Percentiles rank a stretch among this genome's conserved stretches.
Evolutionary conservation across 805 yeast genomes (phyloP).

Genomic region (Kregervanrija delftensis): DNA sequence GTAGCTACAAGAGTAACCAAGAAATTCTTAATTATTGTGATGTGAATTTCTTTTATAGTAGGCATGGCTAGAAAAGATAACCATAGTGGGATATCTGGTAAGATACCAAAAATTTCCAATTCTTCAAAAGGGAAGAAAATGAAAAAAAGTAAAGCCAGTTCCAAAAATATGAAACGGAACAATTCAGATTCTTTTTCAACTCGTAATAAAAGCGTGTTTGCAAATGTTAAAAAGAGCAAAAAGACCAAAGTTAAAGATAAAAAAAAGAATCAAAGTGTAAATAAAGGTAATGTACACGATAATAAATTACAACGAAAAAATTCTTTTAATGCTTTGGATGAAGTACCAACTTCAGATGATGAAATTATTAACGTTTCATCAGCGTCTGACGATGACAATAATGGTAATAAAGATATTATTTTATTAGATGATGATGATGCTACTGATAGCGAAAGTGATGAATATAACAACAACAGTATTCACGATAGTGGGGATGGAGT

Average conservation of each 20-base stretch:
- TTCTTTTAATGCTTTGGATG: constrained; percentile 8
- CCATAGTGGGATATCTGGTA: no score
- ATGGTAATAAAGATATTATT: constrained; percentile 8
- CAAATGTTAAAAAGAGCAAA: constrained; percentile 1
- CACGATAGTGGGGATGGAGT: constrained; percentile 2
- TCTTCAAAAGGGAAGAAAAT: no score
- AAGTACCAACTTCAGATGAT: constrained; percentile 2
- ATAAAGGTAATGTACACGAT: neutral
- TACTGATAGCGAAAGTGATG: neutral
- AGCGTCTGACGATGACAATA: constrained; percentile 7
- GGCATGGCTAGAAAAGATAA: no score
- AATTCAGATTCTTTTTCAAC: no score
- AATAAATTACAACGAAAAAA: constrained; percentile 3
- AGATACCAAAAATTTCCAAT: no score
- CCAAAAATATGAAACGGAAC: no score
- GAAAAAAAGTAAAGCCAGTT: no score
- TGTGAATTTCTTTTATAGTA: no score
- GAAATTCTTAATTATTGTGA: no score
- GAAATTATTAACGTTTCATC: constrained; percentile 6
- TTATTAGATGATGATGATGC: constrained; percentile 3
- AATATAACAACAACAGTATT: neutral
- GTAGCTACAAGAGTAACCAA: no score
- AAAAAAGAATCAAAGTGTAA: constrained; percentile 1
- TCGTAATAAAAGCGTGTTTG: no score
- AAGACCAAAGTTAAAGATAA: constrained; percentile 6